Evolutionary conservation across 1,284 basidiomycete genomes (phyloP).

Genomic region (Leccinum griseonigrum): DNA sequence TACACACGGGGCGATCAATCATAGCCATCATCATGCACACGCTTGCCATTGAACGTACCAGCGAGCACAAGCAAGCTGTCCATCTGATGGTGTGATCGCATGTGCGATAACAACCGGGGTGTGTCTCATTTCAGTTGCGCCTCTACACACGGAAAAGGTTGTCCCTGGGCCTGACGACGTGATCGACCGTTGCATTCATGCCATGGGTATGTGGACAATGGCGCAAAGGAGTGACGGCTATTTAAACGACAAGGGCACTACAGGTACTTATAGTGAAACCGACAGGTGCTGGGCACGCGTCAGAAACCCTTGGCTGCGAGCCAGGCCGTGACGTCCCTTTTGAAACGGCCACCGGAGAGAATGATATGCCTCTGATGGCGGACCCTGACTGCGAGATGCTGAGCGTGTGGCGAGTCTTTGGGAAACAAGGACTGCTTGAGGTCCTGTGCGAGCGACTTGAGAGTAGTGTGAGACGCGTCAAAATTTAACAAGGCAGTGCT

Average conservation of each 20-base stretch:
- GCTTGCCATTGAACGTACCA: background rate
- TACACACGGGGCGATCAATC: background rate
- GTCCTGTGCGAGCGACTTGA: conserved; percentile 52
- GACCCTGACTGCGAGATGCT: conserved; percentile 45
- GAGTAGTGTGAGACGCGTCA: background rate
- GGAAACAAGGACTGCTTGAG: conserved; percentile 47
- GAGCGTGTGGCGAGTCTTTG: conserved; percentile 43
- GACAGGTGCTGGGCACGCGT: conserved; percentile 11
- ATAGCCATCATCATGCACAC: background rate
- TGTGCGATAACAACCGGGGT: background rate
- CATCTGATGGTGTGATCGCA: background rate
- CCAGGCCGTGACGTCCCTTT: conserved; percentile 55
- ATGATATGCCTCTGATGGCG: conserved; percentile 48
- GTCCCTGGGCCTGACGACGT: conserved; percentile 9
- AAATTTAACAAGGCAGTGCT: conserved; percentile 13
- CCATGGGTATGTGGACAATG: background rate
- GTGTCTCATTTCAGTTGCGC: background rate
- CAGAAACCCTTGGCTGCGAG: conserved; percentile 58
- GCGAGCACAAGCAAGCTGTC: background rate
- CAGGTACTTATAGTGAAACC: conserved; percentile 9
- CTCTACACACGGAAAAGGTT: background rate
- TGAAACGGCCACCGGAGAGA: conserved; percentile 59
- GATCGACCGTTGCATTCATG: conserved; percentile 1
- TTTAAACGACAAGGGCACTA: conserved; percentile 20
- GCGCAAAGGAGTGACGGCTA: conserved; percentile 13